phyloP scores from a whole-genome alignment of 495 filamentous ascomycete genomes.

The Aspergillus taichungensis region DNA sequence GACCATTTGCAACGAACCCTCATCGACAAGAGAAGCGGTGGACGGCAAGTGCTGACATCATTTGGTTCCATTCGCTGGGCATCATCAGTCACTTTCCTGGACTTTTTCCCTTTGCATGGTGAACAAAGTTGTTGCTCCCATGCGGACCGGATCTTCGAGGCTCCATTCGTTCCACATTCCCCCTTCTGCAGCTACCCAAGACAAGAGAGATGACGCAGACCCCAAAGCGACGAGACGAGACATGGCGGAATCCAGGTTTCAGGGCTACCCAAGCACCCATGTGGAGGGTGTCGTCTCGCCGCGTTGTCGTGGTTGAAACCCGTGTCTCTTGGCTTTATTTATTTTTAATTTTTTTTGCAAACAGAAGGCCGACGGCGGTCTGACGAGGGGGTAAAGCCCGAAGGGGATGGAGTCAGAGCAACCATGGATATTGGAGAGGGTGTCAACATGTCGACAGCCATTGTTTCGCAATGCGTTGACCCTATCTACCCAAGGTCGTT shows the following conservation, averaged over 20 bases:
- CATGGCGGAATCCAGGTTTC: constrained; percentile 20
- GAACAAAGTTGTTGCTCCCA: constrained; percentile 1
- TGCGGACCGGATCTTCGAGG: constrained; percentile 22
- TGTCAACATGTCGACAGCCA: constrained; percentile 1
- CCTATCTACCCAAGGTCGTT: background rate
- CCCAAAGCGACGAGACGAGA: constrained; percentile 4
- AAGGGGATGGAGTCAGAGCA: background rate
- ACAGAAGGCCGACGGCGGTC: constrained; percentile 21
- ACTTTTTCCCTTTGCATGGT: too few species aligned
- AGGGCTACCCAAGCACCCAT: constrained; percentile 27
- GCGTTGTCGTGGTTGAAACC: constrained; percentile 3
- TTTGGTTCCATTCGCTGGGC: too few species aligned
- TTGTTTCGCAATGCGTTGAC: constrained; percentile 1
- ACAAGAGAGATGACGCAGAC: constrained; percentile 12
- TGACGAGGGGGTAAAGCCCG: constrained; percentile 5
- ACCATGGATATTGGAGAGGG: constrained; percentile 1
- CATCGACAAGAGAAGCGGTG: too few species aligned
- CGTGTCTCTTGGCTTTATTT: constrained; percentile 2
- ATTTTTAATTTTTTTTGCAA: constrained; percentile 19
- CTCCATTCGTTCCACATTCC: constrained; percentile 25
- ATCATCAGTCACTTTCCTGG: too few species aligned
- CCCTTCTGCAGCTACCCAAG: constrained; percentile 26
- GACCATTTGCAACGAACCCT: too few species aligned
- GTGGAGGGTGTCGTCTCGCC: constrained; percentile 51
- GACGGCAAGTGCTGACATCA: too few species aligned